Evolutionary conservation across 805 yeast species (phyloP).

Genomic region (Candida coquimbonensis): DNA sequence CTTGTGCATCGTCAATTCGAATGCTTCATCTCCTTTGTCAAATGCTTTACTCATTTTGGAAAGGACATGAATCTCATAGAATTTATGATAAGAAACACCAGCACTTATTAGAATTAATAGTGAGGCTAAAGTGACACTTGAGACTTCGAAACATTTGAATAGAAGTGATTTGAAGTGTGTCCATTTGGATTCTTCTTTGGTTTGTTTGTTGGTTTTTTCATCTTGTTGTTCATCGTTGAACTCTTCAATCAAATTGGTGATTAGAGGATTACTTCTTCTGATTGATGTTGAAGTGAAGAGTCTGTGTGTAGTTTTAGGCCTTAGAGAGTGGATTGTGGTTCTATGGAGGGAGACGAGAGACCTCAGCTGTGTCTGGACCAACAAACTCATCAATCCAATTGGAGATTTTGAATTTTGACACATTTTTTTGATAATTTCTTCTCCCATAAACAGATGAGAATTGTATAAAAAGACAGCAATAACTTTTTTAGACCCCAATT

Average conservation of each 20-base stretch:
- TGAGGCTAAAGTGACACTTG: conserved; percentile 65
- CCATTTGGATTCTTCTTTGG: conserved; percentile 6
- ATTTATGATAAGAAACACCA: conserved; percentile 62
- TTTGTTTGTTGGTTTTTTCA: background rate
- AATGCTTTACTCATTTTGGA: conserved; percentile 62
- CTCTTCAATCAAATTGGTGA: conserved; percentile 22
- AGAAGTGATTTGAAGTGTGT: conserved; percentile 9
- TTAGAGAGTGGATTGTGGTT: background rate
- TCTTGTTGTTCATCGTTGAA: conserved; percentile 10
- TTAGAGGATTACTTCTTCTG: conserved; percentile 16
- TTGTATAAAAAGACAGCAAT: no score
- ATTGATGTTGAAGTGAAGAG: background rate
- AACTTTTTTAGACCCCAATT: no score
- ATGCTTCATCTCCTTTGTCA: conserved; percentile 58
- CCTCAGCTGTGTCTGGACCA: no score
- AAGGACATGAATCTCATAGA: conserved; percentile 52
- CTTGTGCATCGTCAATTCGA: conserved; percentile 48
- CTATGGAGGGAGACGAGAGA: no score
- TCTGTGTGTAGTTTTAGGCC: background rate
- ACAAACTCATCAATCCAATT: no score
- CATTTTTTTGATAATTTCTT: no score
- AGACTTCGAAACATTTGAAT: conserved; percentile 54
- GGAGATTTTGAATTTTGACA: no score
- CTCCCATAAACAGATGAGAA: no score
- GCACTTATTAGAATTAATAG: conserved; percentile 62